Evolutionary conservation across 306 rosid genomes (phyloP).

Genomic region (Betula pendula): DNA sequence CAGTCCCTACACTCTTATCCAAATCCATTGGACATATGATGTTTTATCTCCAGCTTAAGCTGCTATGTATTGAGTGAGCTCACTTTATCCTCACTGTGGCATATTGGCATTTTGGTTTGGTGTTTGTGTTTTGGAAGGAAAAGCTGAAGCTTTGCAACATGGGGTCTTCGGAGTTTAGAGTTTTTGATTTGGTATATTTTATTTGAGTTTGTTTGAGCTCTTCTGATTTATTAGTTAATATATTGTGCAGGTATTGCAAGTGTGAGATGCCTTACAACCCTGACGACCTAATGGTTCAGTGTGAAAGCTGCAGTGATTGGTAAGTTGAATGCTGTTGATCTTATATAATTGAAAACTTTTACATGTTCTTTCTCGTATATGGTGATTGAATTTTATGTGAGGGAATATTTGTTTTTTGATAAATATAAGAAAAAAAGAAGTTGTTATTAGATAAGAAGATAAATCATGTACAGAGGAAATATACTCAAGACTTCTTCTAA

Average conservation of each 20-base stretch:
- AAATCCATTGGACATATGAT: not conserved
- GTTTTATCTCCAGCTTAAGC: not conserved
- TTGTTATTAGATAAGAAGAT: not conserved
- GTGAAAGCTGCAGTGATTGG: slow-evolving; percentile 96
- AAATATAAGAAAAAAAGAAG: not conserved
- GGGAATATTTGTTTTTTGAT: not conserved
- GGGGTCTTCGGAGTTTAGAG: not conserved
- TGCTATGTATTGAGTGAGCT: not conserved
- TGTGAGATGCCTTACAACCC: slow-evolving; percentile 99
- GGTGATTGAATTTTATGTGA: not conserved
- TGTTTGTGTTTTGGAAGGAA: not conserved
- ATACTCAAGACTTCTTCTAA: not conserved
- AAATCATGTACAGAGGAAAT: not conserved
- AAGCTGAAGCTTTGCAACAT: not conserved
- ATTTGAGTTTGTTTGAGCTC: slow-evolving; percentile 16
- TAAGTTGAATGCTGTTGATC: slow-evolving; percentile 37
- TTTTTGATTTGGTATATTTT: not conserved
- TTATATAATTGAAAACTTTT: slow-evolving; percentile 7
- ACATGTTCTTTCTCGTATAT: not conserved
- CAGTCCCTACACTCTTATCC: not conserved
- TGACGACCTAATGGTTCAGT: slow-evolving; percentile 96
- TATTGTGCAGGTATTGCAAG: slow-evolving; percentile 85
- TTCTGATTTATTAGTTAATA: slow-evolving; percentile 26
- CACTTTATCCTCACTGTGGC: not conserved
- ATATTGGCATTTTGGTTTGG: not conserved